Base-by-base conservation (phyloP, 225 moss, liverwort and hornwort genomes). In the Straminergon stramineum region DNA sequence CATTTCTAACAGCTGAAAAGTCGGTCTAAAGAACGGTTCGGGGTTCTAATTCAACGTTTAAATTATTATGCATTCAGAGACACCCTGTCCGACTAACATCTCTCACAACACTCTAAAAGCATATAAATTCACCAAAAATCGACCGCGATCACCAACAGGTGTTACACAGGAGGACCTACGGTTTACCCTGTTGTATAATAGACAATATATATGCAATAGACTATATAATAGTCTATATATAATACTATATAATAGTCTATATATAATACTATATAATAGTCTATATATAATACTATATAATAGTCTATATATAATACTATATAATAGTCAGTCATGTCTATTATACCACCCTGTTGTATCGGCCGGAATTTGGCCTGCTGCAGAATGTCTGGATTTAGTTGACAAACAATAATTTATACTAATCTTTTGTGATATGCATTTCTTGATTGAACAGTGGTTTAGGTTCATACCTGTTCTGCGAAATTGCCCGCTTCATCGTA, bases 401-500 rank as follows among this genome's bases (percentile, higher is more conserved):
- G 48, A 26, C 57, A 61, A 55, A 56, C 41, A 41, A 7, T 31
- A 39, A 23, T 8, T 3, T 32, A 71, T 28, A 21, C 37, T 8
- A 19, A 15, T 63, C 52, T 19, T 51, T 48, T n/a, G 30, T 30
- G n/a, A 63, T 26, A 19, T 15, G 52, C 35, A 63, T 17, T 63
- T 35, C 35, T 48, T 24, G 45, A 35, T 48, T 26, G 13, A 48
- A 26, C 61, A 35, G 27, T n/a, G 28, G 60, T 69, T 48, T 35
- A 65, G 17, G 35, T 48, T n/a, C 55, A 30, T 81, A 92, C 94
- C 91, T 94, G 91, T 43, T 93, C 93, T 39, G 89, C 95, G 39
- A 93, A 89, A 43, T 82, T 89, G 18, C 91, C 92, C 22, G 92
- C 95, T 55, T 91, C 90, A 35, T 87, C 86, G 77, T 93, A 93